phyloP scores from a whole-genome alignment of 2,329 filamentous ascomycete species.

The Pseudocercospora fijiensis region DNA sequence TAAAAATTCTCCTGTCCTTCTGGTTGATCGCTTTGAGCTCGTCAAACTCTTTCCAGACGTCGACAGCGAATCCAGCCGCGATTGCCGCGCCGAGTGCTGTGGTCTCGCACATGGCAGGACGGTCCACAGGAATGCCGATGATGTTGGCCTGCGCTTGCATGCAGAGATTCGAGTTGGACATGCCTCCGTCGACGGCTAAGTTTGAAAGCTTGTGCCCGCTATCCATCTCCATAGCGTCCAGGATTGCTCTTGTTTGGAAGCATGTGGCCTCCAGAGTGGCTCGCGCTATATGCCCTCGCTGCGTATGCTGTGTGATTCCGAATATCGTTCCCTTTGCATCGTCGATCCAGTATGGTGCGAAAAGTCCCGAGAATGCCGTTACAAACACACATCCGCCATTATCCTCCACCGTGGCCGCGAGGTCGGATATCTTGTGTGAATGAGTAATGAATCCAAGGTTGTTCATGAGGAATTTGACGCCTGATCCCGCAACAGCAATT shows the following conservation, averaged over 20 bases:
- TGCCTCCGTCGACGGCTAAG: constrained; percentile 82
- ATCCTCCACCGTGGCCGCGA: constrained; percentile 65
- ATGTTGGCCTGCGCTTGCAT: constrained; percentile 92
- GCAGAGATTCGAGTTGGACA: constrained; percentile 83
- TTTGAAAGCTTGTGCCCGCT: constrained; percentile 71
- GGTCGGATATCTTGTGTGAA: constrained; percentile 62
- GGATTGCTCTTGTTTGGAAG: constrained; percentile 90
- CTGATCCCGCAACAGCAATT: constrained; percentile 76
- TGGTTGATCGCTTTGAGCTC: constrained; percentile 73
- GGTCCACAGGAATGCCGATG: constrained; percentile 76
- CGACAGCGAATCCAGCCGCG: constrained; percentile 77
- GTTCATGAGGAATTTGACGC: constrained; percentile 58
- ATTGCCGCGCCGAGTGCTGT: constrained; percentile 86
- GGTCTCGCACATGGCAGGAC: constrained; percentile 85
- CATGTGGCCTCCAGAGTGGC: constrained; percentile 89
- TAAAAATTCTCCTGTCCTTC: constrained; percentile 67
- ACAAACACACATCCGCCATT: constrained; percentile 84
- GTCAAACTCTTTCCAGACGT: constrained; percentile 72
- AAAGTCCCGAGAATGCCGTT: constrained; percentile 86
- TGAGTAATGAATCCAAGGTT: constrained; percentile 66
- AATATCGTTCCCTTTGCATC: constrained; percentile 83
- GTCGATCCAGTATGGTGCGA: constrained; percentile 93
- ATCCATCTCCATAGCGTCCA: constrained; percentile 88
- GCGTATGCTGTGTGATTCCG: constrained; percentile 62
- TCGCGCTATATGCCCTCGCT: constrained; percentile 83